Evolutionary conservation across 805 yeast species (phyloP).

Genomic region (Saccharomycopsis schoenii): DNA sequence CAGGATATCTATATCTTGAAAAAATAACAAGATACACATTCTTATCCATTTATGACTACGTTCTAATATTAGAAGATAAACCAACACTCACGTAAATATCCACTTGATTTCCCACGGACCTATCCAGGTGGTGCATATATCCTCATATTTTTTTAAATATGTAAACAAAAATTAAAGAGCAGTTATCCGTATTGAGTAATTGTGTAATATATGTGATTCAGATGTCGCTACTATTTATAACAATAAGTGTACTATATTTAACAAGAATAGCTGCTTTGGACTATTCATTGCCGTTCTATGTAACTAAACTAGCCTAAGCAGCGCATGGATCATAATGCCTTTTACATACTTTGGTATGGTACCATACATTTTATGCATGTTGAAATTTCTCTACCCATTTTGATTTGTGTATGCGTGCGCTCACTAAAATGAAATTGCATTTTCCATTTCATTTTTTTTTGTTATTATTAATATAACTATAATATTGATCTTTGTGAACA

Average conservation of each 20-base stretch:
- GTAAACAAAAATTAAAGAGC: neutral
- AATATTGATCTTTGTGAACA: no score
- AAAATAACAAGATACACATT: neutral
- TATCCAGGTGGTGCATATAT: neutral
- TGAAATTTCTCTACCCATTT: neutral
- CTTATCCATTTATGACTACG: neutral
- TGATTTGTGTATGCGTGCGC: neutral
- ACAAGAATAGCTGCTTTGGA: neutral
- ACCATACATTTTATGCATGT: neutral
- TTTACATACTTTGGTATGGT: neutral
- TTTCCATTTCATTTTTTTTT: neutral
- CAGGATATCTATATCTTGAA: neutral
- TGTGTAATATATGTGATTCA: neutral
- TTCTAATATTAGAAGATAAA: neutral
- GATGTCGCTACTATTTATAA: neutral
- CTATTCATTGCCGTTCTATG: neutral
- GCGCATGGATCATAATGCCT: neutral
- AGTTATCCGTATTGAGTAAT: neutral
- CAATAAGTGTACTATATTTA: neutral
- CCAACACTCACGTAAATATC: neutral
- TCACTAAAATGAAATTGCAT: neutral
- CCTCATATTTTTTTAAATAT: neutral
- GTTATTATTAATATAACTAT: neutral
- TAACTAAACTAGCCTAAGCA: neutral
- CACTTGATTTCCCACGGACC: neutral